Conservation (phyloP, 139 green algal species). For the Chlorella vulgaris region DNA sequence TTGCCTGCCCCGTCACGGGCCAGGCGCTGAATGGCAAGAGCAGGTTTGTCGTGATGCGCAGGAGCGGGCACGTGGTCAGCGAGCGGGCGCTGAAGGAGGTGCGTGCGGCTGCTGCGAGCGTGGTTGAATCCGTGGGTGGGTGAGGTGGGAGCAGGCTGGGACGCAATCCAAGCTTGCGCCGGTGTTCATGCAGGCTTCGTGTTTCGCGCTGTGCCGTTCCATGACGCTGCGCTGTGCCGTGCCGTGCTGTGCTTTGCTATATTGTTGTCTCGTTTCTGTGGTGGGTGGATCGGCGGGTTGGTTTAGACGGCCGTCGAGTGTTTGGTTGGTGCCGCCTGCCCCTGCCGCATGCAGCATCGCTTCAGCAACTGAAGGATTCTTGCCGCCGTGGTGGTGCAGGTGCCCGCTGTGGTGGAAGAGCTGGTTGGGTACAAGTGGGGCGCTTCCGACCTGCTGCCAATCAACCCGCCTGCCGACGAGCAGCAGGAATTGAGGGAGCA, state of each 20-base stretch:
- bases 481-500: conserved; percentile 47
- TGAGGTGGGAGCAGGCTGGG: not conserved
- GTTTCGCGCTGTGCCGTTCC: not conserved
- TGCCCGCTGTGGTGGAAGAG: conserved; percentile 59
- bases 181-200: not conserved
- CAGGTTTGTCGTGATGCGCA: conserved; percentile 57
- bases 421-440: conserved; percentile 49
- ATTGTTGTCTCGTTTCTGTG: not conserved
- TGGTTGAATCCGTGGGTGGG: not conserved
- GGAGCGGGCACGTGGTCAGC: conserved; percentile 73
- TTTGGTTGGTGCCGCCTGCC: too few relatives aligned
- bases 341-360: too few relatives aligned
- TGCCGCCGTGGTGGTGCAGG: conserved; percentile 11
- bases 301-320: too few relatives aligned
- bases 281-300: too few relatives aligned
- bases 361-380: not conserved
- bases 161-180: too few relatives aligned
- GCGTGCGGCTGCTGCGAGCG: not conserved
- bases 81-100: conserved; percentile 83
- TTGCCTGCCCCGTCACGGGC: conserved; percentile 79
- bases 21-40: conserved; percentile 69
- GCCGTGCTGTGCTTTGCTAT: not conserved
- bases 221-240: not conserved
- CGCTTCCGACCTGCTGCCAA: conserved; percentile 50
- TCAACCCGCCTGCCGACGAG: conserved; percentile 66